phyloP scores from a whole-genome alignment of 441 rosid genomes.

The Mallotus repandus region DNA sequence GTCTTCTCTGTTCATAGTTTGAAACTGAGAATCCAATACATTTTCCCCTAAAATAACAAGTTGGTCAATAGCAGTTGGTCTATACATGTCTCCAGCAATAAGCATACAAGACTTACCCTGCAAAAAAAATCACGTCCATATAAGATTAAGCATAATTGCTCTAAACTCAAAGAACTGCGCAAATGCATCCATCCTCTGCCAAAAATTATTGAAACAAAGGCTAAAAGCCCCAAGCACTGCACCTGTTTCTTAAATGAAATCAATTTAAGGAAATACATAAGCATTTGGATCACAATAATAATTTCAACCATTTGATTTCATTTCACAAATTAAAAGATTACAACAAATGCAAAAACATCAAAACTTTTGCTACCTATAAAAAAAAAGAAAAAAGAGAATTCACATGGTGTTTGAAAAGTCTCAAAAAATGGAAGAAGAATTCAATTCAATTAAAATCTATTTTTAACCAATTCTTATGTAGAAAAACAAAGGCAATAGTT shows the following conservation, averaged over 20 bases:
- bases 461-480: no score
- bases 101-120: slow-evolving; percentile 96
- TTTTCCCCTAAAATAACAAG: slow-evolving; percentile 92
- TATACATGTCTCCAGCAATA: slow-evolving; percentile 96
- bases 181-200: neutral
- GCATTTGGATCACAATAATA: neutral
- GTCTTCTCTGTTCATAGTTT: no score
- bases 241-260: slow-evolving; percentile 77
- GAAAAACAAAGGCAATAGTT: no score
- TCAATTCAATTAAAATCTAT: no score
- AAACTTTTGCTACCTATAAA: neutral
- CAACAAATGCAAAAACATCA: neutral
- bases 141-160: slow-evolving; percentile 13
- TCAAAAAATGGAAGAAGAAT: no score
- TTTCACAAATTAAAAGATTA: neutral
- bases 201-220: slow-evolving; percentile 3
- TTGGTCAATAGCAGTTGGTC: slow-evolving; percentile 99
- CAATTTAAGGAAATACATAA: neutral
- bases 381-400: neutral
- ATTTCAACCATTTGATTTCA: neutral
- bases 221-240: slow-evolving; percentile 7
- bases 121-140: slow-evolving; percentile 15
- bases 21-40: slow-evolving; percentile 45
- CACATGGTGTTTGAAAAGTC: neutral
- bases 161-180: neutral